These are phyloP conservation scores for Glycine soja DNA, from an alignment of 306 rosid species.

Conservation along the genomic window DNA sequence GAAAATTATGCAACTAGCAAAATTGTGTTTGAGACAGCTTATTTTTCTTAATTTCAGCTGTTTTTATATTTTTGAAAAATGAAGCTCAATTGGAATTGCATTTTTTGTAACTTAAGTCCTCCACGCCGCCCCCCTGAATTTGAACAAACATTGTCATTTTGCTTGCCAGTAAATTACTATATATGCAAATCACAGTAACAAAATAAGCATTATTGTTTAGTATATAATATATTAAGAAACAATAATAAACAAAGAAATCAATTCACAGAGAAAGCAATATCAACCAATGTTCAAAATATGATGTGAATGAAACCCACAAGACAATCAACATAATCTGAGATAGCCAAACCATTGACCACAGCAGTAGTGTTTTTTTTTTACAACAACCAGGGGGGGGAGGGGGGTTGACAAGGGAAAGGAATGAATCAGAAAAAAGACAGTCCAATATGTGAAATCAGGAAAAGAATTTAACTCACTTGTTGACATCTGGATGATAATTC, in stretches of 20 bases:
- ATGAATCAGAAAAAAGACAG: slow-evolving; percentile 3
- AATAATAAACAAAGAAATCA: not conserved
- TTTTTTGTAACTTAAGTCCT: not conserved
- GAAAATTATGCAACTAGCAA: slow-evolving; percentile 11
- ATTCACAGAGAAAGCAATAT: too few species aligned
- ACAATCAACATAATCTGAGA: not conserved
- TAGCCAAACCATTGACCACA: not conserved
- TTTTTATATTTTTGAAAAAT: not conserved
- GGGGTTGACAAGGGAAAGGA: not conserved
- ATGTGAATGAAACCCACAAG: too few species aligned
- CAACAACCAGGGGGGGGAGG: too few species aligned
- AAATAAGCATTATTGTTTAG: not conserved
- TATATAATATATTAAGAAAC: not conserved
- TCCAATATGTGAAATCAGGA: not conserved
- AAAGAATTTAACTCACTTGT: slow-evolving; percentile 77
- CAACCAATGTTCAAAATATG: not conserved
- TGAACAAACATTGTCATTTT: slow-evolving; percentile 9
- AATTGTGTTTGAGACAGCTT: not conserved
- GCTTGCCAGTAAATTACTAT: not conserved
- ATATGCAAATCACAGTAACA: not conserved
- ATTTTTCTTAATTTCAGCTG: not conserved
- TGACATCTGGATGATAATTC: slow-evolving; percentile 92
- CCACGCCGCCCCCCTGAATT: slow-evolving; percentile 7
- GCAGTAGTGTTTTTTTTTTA: too few species aligned
- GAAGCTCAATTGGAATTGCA: slow-evolving; percentile 10